Evolutionary conservation across 495 filamentous ascomycete genomes (phyloP).

Genomic region (Cairneyella variabilis): DNA sequence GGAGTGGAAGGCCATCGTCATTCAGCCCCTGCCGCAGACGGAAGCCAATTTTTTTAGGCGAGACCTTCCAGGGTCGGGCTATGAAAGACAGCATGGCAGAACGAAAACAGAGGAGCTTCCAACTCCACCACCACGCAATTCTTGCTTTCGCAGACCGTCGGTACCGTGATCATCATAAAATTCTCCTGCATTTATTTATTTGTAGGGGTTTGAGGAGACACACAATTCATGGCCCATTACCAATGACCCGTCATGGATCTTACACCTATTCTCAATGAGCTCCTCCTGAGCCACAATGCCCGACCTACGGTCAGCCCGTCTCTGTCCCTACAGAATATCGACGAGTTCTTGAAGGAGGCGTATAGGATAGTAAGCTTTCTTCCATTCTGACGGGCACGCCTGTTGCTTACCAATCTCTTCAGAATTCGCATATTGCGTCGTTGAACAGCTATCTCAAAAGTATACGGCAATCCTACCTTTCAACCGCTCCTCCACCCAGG

Average conservation of each 20-base stretch:
- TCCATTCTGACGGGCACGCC: background rate
- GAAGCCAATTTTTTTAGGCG: no score
- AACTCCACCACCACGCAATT: no score
- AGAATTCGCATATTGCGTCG: constrained; percentile 83
- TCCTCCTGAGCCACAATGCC: constrained; percentile 56
- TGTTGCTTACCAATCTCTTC: constrained; percentile 2
- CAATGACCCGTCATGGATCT: constrained; percentile 61
- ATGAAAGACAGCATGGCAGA: no score
- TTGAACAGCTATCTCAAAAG: constrained; percentile 73
- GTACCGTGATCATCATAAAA: no score
- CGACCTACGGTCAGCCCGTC: constrained; percentile 39
- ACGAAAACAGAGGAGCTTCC: no score
- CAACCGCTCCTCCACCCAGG: constrained; percentile 55
- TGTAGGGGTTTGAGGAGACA: no score
- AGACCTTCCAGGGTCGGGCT: no score
- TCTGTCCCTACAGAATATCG: constrained; percentile 50
- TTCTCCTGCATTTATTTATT: no score
- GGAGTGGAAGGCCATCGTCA: no score
- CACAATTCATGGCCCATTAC: no score
- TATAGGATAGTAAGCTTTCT: constrained; percentile 73
- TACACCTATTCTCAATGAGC: constrained; percentile 64
- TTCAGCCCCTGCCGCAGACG: no score
- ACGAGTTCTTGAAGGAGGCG: constrained; percentile 94
- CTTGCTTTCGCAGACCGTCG: no score
- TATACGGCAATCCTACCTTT: constrained; percentile 89